Conservation (phyloP, 2,329 filamentous ascomycete genomes). For the Fusarium sp. region DNA sequence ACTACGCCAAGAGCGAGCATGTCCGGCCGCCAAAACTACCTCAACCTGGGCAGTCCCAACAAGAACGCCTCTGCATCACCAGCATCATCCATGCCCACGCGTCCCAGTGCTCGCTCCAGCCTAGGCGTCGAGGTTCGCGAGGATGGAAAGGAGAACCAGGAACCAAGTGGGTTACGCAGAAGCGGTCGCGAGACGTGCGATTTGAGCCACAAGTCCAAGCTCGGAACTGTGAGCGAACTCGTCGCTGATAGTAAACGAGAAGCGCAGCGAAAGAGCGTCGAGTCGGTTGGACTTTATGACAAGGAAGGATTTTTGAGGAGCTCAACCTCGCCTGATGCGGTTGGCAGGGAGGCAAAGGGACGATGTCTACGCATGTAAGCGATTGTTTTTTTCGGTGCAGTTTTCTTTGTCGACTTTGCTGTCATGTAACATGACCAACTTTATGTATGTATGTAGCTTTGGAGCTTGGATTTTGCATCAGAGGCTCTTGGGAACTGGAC, state of each 20-base stretch:
- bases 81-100: slow-evolving; percentile 2
- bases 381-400: slow-evolving; percentile 4
- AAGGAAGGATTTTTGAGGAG: slow-evolving; percentile 56
- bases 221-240: slow-evolving; percentile 44
- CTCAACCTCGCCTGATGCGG: slow-evolving; percentile 50
- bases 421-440: slow-evolving; percentile 13
- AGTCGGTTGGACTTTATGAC: slow-evolving; percentile 57
- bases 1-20: slow-evolving; percentile 42
- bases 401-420: slow-evolving; percentile 22
- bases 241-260: slow-evolving; percentile 37
- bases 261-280: slow-evolving; percentile 46
- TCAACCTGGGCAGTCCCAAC: slow-evolving; percentile 53
- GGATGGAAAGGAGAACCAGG: slow-evolving; percentile 46
- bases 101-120: slow-evolving; percentile 21
- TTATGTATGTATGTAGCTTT: slow-evolving; percentile 22
- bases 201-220: slow-evolving; percentile 32
- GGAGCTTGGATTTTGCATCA: background rate
- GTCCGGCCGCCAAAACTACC: slow-evolving; percentile 57
- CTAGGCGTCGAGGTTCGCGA: slow-evolving; percentile 34
- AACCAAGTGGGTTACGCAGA: slow-evolving; percentile 29
- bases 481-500: background rate
- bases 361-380: slow-evolving; percentile 44
- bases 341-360: slow-evolving; percentile 46
- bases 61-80: slow-evolving; percentile 17
- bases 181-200: slow-evolving; percentile 37